A percentile compares a stretch with the other conserved stretches of the same genome.
Conservation (phyloP, 2,329 filamentous ascomycete genomes). For the Dryadomyces quercivorus region DNA sequence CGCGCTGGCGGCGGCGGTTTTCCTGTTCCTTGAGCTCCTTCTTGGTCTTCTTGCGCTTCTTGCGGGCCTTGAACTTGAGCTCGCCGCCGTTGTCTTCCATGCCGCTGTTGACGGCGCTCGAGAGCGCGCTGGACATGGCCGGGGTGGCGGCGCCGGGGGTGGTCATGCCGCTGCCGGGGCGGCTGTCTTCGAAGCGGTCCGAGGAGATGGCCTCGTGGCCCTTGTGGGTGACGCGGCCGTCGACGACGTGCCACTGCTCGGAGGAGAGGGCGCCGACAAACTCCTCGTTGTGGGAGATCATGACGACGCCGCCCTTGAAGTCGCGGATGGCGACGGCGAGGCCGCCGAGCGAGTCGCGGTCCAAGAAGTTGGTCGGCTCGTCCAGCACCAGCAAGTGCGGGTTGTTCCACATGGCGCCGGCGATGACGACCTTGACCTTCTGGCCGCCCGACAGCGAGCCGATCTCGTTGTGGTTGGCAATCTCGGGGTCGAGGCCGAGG, state of each 20-base stretch:
- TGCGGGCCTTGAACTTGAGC: conserved; percentile 78
- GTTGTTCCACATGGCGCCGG: conserved; percentile 97
- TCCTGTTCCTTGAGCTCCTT: conserved; percentile 92
- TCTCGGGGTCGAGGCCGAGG: conserved; percentile 88
- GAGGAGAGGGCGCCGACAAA: conserved; percentile 92
- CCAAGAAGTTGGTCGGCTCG: conserved; percentile 98
- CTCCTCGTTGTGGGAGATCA: conserved; percentile 99
- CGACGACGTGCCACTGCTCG: conserved; percentile 90
- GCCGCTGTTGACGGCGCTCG: conserved; percentile 65
- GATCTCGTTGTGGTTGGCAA: conserved; percentile 98
- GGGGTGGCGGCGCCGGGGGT: conserved; percentile 24
- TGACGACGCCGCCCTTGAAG: conserved; percentile 95
- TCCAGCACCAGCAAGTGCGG: conserved; percentile 94
- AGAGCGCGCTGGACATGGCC: conserved; percentile 38
- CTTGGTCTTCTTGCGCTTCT: conserved; percentile 99
- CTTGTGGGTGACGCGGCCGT: conserved; percentile 77
- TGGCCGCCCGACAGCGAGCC: conserved; percentile 91
- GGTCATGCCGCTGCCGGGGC: conserved; percentile 35
- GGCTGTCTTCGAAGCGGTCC: conserved; percentile 78
- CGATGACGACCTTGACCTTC: conserved; percentile 98
- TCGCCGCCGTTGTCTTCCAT: conserved; percentile 55
- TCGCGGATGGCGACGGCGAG: conserved; percentile 96
- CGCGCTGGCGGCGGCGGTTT: conserved; percentile 71
- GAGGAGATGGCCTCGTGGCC: conserved; percentile 61
- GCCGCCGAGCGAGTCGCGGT: conserved; percentile 92